Evolutionary conservation across 1,284 basidiomycete species (phyloP).

Genomic region (Vanrija sp.): DNA sequence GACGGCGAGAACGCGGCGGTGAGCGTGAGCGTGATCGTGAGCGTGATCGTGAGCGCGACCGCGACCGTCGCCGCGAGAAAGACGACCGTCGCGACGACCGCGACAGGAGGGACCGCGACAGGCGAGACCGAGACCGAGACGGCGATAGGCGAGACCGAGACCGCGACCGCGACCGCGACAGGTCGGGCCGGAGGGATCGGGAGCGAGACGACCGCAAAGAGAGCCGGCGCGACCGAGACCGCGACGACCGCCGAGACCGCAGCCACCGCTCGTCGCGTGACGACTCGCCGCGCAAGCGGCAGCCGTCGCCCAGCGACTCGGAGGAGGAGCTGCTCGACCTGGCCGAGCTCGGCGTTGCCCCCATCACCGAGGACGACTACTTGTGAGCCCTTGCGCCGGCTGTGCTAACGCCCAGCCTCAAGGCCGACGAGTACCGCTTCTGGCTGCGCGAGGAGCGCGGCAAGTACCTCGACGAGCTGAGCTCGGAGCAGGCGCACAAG

Average conservation of each 20-base stretch:
- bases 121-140: background rate
- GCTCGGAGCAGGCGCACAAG: slow-evolving; percentile 39
- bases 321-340: slow-evolving; percentile 38
- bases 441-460: slow-evolving; percentile 39
- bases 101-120: background rate
- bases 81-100: background rate
- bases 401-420: slow-evolving; percentile 20
- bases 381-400: slow-evolving; percentile 31
- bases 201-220: background rate
- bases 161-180: background rate
- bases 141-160: background rate
- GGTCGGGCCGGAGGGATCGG: background rate
- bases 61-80: background rate
- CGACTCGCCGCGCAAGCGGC: slow-evolving; percentile 1
- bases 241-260: background rate
- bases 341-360: slow-evolving; percentile 31
- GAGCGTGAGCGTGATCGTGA: slow-evolving; percentile 2
- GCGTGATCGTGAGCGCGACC: slow-evolving; percentile 7
- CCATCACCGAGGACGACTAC: slow-evolving; percentile 44
- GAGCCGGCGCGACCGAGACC: background rate
- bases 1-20: background rate
- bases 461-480: slow-evolving; percentile 46
- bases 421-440: slow-evolving; percentile 33
- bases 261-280: background rate
- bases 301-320: slow-evolving; percentile 4